Evolutionary conservation across 345 rosid species (phyloP).

Genomic region (Citrus hindsii): DNA sequence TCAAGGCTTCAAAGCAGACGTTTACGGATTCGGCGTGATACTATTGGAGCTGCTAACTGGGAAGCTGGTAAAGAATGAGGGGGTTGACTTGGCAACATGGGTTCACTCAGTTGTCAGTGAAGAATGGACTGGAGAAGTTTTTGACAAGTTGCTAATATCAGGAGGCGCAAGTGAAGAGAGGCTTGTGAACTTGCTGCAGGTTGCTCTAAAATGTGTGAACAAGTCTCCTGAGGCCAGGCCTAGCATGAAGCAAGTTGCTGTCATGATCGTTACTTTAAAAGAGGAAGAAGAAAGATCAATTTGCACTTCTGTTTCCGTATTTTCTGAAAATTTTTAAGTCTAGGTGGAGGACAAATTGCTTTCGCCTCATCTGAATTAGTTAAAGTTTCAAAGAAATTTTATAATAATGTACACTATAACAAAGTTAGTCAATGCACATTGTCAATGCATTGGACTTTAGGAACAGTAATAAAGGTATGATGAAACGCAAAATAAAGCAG

Average conservation of each 20-base stretch:
- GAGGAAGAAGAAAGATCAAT: constrained; percentile 53
- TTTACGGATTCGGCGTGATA: constrained; percentile 47
- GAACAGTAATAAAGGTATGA: no score
- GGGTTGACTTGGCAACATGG: constrained; percentile 50
- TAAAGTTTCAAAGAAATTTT: not conserved
- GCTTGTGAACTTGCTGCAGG: constrained; percentile 54
- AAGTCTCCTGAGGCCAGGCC: constrained; percentile 36
- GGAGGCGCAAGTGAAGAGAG: constrained; percentile 56
- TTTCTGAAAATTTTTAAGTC: constrained; percentile 5
- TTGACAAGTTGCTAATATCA: constrained; percentile 41
- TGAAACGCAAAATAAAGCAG: no score
- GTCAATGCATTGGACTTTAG: no score
- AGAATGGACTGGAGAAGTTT: constrained; percentile 66
- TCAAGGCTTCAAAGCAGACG: constrained; percentile 34
- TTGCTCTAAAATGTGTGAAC: constrained; percentile 56
- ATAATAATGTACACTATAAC: not conserved
- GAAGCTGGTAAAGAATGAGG: constrained; percentile 39
- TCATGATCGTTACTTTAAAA: constrained; percentile 40
- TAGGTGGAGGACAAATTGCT: not conserved
- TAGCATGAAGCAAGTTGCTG: constrained; percentile 33
- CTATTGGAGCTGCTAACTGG: constrained; percentile 58
- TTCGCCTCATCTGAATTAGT: not conserved
- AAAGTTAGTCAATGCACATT: not conserved
- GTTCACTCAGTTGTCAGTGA: constrained; percentile 50
- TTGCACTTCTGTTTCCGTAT: not conserved